Percentiles rank a stretch among this genome's conserved stretches.
Evolutionary conservation across 116 monocot genomes (phyloP).

Genomic region (Zostera marina): DNA sequence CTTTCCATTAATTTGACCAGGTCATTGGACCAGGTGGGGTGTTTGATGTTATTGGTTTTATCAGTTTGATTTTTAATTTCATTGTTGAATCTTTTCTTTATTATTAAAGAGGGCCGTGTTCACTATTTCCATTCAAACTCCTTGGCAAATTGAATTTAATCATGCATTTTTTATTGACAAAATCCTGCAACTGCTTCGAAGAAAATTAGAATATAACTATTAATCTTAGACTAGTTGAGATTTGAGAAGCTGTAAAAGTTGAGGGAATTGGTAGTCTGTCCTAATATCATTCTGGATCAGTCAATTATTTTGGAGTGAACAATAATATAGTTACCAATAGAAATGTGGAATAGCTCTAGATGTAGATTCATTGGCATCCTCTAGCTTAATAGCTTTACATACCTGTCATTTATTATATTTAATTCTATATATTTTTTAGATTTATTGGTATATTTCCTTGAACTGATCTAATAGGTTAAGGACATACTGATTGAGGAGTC

Average conservation of each 20-base stretch:
- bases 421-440: neutral
- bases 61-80: no score
- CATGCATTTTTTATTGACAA: no score
- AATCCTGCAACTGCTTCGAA: neutral
- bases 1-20: neutral
- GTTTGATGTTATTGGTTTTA: no score
- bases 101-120: no score
- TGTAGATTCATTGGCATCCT: no score
- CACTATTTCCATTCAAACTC: no score
- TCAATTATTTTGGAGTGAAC: neutral
- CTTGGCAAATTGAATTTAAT: no score
- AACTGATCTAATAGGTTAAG: conserved; percentile 55
- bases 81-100: no score
- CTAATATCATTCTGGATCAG: neutral
- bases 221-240: neutral
- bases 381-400: no score
- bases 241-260: neutral
- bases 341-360: no score
- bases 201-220: neutral
- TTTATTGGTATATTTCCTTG: neutral
- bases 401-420: neutral
- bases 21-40: neutral
- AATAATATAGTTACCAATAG: neutral
- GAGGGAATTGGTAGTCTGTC: neutral
- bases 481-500: conserved; percentile 96